Evolutionary conservation across 768 basidiomycete species (phyloP).

Genomic region (Pisolithus marmoratus): DNA sequence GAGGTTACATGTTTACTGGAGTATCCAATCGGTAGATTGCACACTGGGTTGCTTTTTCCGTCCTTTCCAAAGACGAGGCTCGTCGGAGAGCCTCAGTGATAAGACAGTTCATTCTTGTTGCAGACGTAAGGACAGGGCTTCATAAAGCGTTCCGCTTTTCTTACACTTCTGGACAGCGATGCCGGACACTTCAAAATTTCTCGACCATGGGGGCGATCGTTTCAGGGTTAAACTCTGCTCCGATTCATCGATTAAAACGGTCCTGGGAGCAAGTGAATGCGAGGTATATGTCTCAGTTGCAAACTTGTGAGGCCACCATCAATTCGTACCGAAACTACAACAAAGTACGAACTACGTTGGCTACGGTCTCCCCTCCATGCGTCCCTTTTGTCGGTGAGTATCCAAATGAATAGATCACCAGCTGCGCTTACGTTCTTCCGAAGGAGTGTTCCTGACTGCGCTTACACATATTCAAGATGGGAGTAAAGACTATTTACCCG

Average conservation of each 20-base stretch:
- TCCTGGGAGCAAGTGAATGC: constrained; percentile 56
- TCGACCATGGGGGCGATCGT: constrained; percentile 64
- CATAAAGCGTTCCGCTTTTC: neutral
- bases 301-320: constrained; percentile 51
- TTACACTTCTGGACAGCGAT: constrained; percentile 37
- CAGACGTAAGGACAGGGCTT: constrained; percentile 42
- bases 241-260: constrained; percentile 58
- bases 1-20: neutral
- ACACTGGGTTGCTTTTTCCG: constrained; percentile 54
- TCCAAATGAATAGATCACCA: too few species aligned
- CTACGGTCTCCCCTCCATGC: constrained; percentile 54
- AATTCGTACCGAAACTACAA: constrained; percentile 66
- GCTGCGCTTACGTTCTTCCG: neutral
- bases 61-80: constrained; percentile 51
- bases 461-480: constrained; percentile 62
- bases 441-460: constrained; percentile 56
- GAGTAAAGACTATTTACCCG: constrained; percentile 43
- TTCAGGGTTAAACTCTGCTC: constrained; percentile 62
- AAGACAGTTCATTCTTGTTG: constrained; percentile 62
- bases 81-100: constrained; percentile 55
- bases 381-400: constrained; percentile 64
- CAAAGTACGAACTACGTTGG: constrained; percentile 50
- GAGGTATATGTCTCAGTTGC: constrained; percentile 43
- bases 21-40: constrained; percentile 39
- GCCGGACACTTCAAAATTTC: constrained; percentile 59